Percentiles rank a stretch among this genome's conserved stretches.
Evolutionary conservation across 305 asterid genomes (phyloP).

Genomic region (Plantago lanceolata): DNA sequence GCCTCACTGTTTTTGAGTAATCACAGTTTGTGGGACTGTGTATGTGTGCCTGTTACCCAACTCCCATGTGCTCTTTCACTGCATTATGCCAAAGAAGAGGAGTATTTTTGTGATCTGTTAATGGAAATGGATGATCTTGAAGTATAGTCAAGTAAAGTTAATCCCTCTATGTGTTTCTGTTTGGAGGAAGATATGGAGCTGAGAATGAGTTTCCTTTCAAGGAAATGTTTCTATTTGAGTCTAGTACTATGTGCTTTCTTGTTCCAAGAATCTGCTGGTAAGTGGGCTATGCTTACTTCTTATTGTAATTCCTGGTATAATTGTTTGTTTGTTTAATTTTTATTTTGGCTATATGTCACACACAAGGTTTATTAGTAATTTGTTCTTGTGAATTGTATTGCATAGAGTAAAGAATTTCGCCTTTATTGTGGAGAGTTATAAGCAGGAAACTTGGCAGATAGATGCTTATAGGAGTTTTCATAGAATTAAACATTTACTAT

Average conservation of each 20-base stretch:
- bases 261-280: conserved; percentile 71
- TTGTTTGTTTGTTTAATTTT: neutral
- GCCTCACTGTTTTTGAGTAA: too few relatives aligned
- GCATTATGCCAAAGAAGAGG: conserved; percentile 23
- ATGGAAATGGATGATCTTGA: conserved; percentile 30
- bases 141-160: conserved; percentile 33
- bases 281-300: conserved; percentile 21
- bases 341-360: too few relatives aligned
- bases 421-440: neutral
- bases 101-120: conserved; percentile 18
- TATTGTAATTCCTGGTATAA: neutral
- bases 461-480: neutral
- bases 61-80: conserved; percentile 24
- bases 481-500: neutral
- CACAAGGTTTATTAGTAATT: too few relatives aligned
- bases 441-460: neutral
- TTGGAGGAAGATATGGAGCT: conserved; percentile 44
- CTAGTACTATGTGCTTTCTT: conserved; percentile 35
- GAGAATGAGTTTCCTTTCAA: conserved; percentile 31
- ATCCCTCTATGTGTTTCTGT: conserved; percentile 16
- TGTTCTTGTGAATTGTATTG: neutral
- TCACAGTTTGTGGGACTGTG: conserved; percentile 37
- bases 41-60: too few relatives aligned
- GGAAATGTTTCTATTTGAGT: conserved; percentile 29
- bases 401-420: neutral